Base-by-base conservation (phyloP, 805 yeast genomes). In the Saccharomycopsis fermentans region DNA sequence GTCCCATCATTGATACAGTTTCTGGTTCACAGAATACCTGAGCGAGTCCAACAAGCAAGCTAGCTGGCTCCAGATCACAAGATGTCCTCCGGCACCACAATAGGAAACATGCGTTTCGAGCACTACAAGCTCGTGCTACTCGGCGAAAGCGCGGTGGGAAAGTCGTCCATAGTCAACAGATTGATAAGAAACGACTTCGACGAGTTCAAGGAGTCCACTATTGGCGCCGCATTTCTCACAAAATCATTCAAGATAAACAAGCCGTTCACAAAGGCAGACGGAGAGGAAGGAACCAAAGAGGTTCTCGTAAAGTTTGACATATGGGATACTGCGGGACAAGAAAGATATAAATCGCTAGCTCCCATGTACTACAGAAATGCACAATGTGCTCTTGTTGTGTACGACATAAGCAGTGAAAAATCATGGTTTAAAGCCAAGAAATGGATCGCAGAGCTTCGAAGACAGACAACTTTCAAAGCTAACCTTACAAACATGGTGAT, bases 261-360 rank as follows among this genome's bases (percentile, higher is more conserved):
- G 11, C 12, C 40, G 9, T 55, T 52, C 54, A 55, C 52, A 54
- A 55, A 83, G 2, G 79, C 86, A 52, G 24, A 17, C 19, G 24
- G 47, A 39, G 50, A 11, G 12, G 77, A 79, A 19, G 67, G 81
- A n/a, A 80, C 79, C 57, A 80, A 74, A 37, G 64, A 68, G 35
- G 78, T 81, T 16, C 81, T 82, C 1, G 79, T 86, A 50, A 85
- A 86, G 68, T 80, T 85, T 64, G 94, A 87, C 67, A 85, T 87
- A 56, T 87, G 94, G 95, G 95, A 87, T 67, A 86, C 92, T 1
- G 91, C 92, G 0, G 94, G 95, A 6, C 94, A 87, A 69, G 94
- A 87, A 66, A 72, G 95, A 58, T 87, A 86, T 66, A 78, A 86
- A 62, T 82, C 89, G 0, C 73, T 87, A 63, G 88, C 92, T 3